Base-by-base conservation (phyloP, 495 filamentous ascomycete species). In the Chaetomidium leptoderma region DNA sequence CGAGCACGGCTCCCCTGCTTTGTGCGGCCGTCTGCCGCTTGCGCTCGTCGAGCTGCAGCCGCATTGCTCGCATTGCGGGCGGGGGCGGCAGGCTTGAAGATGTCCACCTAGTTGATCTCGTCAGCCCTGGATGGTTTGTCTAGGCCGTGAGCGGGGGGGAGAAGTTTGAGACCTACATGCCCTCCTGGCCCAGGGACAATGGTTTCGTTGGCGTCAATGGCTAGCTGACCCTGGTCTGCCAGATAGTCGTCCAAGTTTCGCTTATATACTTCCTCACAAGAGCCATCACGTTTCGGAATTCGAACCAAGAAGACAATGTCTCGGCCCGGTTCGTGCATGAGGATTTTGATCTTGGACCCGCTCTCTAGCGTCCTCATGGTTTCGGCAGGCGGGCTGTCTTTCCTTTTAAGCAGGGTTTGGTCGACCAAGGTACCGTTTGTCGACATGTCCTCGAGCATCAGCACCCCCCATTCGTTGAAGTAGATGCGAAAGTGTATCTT, bases 381-480 rank as follows among this genome's bases (percentile, higher is more conserved):
- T 51, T 75, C 73, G 7, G 55, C 63, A 1, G 75, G 67, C 9
- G 36, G 47, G 27, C 72, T 69, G 21, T 61, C 72, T 62, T 81
- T 82, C 33, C 63, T 60, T 55, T 70, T 78, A 1, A 96, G 77
- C 17, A 83, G 75, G 23, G 71, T 71, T 23, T 81, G 74, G 69
- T 95, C 91, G 46, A 98, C 91, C 35, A 89, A 70, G 7, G 95
- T 97, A 23, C 93, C 93, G 61, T 96, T 97, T 0, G 91, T 95
- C 0, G 93, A 97, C 52, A 81, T 79, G 61, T 98, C 93, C 68
- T 95, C 84, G 5, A 97, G 72, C 91, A 98, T 95, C 62, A 97
- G 75, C 42, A 87, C 83, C 11, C 83, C 88, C 45, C 87, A 80
- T 4, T 81, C 72, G 54, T 90, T 97, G 50, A 96, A 72, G 64